Evolutionary conservation across 495 filamentous ascomycete genomes (phyloP).

Genomic region (Penicillium turbatum): DNA sequence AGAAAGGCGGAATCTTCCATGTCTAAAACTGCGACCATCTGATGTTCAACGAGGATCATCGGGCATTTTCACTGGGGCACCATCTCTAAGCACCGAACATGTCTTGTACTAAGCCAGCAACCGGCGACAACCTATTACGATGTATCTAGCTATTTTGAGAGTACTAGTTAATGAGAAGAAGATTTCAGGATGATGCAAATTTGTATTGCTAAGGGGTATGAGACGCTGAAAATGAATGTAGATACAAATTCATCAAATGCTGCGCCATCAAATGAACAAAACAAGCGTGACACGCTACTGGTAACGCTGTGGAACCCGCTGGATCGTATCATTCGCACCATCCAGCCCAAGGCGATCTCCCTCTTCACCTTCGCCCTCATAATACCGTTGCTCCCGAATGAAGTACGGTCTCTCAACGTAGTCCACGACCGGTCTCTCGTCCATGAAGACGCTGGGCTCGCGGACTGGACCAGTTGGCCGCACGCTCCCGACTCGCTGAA

Average conservation of each 20-base stretch:
- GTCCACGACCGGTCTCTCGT: constrained; percentile 37
- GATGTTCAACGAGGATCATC: background rate
- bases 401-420: constrained; percentile 44
- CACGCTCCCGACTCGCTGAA: constrained; percentile 49
- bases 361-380: constrained; percentile 35
- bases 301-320: constrained; percentile 31
- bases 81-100: too few species aligned
- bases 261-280: constrained; percentile 3
- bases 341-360: constrained; percentile 31
- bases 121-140: background rate
- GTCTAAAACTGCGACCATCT: background rate
- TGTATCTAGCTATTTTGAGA: background rate
- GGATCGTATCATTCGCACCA: constrained; percentile 26
- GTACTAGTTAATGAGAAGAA: background rate
- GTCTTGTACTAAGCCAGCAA: too few species aligned
- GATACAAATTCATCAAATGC: constrained; percentile 3
- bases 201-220: background rate
- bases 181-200: background rate
- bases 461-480: constrained; percentile 38
- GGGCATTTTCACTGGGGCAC: background rate
- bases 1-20: background rate
- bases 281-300: constrained; percentile 13
- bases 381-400: constrained; percentile 38
- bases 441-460: constrained; percentile 40
- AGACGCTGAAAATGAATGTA: background rate